Evolutionary conservation across 495 filamentous ascomycete species (phyloP), one percentile per base, ranked within the genome.

Genomic region (Neurospora africana): DNA sequence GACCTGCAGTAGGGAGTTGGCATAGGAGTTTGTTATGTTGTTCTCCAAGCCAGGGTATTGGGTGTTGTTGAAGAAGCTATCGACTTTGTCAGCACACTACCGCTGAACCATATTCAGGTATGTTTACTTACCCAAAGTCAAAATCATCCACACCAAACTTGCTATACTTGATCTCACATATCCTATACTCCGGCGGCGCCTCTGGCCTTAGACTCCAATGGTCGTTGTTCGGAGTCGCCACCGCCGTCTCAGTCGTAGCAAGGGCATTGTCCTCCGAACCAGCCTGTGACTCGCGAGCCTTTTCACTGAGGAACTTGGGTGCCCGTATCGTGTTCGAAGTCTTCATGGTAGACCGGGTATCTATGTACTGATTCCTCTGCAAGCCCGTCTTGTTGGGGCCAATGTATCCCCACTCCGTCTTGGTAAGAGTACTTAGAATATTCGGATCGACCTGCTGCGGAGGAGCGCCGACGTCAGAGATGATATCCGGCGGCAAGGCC

Each of bases 131-230:
- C 91, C 89, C 89, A 83, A 99, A 99, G 80, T 99, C 95, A 79
- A 98, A 98, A 81, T 98, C 96, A 76, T 97, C 93, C 3, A 99
- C 93, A 13, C 95, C 95, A 82, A 97, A 98, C 79, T 92, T 93
- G 81, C 95, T 97, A 79, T 97, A 97, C 77, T 97, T 97, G 80
- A 98, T 98, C 79, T 98, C 93, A 5, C 96, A 89, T 75, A 93
- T 94, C 70, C 90, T 89, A 77, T 97, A 99, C 81, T 93, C 91
- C 2, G 91, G 85, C 3, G 95, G 90, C 30, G 95, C 92, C 69
- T 97, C 93, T 77, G 82, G 86, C 82, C 82, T 91, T 78, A 84
- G 86, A 81, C 79, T 89, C 81, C 81, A 91, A 0, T 86, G 83
- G 43, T 89, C 89, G n/a, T 83, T 81, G 53, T 85, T 84, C 39